phyloP scores from a whole-genome alignment of 176 grass and related monocot genomes.

The Aegilops longissima region DNA sequence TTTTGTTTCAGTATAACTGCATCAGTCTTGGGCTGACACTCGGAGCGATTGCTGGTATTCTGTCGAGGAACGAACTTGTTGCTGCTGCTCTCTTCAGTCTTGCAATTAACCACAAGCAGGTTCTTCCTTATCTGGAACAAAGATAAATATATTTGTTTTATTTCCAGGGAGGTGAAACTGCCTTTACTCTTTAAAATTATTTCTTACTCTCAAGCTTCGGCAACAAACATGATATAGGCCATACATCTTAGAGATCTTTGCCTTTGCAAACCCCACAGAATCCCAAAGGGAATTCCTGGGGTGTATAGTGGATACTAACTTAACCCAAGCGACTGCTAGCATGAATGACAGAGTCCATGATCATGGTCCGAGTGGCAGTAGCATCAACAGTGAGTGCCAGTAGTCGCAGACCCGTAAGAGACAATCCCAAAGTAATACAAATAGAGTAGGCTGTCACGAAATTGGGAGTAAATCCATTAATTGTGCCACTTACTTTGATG shows the following conservation, averaged over 20 bases:
- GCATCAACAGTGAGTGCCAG: not conserved
- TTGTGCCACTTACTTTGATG: not conserved
- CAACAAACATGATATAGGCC: slow-evolving; percentile 8
- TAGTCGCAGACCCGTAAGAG: not conserved
- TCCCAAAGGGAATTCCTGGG: not conserved
- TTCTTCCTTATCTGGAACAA: slow-evolving; percentile 13
- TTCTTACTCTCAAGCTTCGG: not conserved
- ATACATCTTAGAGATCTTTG: not conserved
- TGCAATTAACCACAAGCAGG: slow-evolving; percentile 94
- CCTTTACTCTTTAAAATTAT: not conserved
- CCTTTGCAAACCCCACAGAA: not conserved
- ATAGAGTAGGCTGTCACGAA: not conserved
- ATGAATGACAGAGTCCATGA: not conserved
- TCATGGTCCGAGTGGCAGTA: not conserved
- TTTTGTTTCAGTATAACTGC: slow-evolving; percentile 77
- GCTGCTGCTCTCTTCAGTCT: slow-evolving; percentile 79
- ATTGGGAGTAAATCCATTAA: not conserved
- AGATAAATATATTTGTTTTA: not conserved
- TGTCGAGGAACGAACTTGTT: slow-evolving; percentile 58
- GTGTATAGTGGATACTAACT: not conserved
- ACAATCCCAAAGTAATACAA: slow-evolving; percentile 12
- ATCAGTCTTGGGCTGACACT: slow-evolving; percentile 86
- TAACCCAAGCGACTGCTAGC: not conserved
- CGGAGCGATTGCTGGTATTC: slow-evolving; percentile 61
- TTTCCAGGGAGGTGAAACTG: not conserved